Base-by-base conservation (phyloP, 2,329 filamentous ascomycete genomes). In the Didymella pinodella region DNA sequence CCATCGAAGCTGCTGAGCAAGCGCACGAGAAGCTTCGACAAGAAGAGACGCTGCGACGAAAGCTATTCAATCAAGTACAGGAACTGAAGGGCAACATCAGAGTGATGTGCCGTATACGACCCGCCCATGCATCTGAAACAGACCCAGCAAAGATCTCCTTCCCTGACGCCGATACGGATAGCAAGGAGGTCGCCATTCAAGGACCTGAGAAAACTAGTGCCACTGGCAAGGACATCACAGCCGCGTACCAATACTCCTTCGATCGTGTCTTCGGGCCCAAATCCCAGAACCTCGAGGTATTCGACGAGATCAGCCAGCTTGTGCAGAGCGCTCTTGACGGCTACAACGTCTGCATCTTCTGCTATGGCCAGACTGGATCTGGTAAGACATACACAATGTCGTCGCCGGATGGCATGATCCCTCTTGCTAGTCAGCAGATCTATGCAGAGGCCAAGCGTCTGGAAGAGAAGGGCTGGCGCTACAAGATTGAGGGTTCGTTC, bases 351-450 rank as follows among this genome's bases (percentile, higher is more conserved):
- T 98, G 94, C 78, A 98, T 99, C 63, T 97, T 99, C 80, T 97
- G 93, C 74, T 99, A 99, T 73, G 95, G 95, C 43, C 95, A 99
- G 77, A 99, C 95, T 0, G 95, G 95, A 3, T 95, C 93, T 18
- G 95, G 95, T 60, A 99, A 99, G 83, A 99, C 95, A 0, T 91
- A 90, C 74, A 98, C 95, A 4, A 99, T 99, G 95, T 96, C 91
- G 10, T 95, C 91, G 2, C 90, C 89, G 0, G 92, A 97, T 68
- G 95, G 95, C 66, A 97, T 99, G 90, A 99, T 99, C 59, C 94
- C 95, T 1, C 87, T 90, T 7, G 93, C 95, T 3, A 95, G 96
- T 7, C 87, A 91, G 65, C 94, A 98, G 82, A 97, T 99, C 64
- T 97, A 97, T 76, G 86, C 91, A 54, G 95, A 92, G 41, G 91